Evolutionary conservation across 805 yeast genomes (phyloP), one percentile per base, ranked within the genome.

Genomic region (Blastobotrys muscicola): DNA sequence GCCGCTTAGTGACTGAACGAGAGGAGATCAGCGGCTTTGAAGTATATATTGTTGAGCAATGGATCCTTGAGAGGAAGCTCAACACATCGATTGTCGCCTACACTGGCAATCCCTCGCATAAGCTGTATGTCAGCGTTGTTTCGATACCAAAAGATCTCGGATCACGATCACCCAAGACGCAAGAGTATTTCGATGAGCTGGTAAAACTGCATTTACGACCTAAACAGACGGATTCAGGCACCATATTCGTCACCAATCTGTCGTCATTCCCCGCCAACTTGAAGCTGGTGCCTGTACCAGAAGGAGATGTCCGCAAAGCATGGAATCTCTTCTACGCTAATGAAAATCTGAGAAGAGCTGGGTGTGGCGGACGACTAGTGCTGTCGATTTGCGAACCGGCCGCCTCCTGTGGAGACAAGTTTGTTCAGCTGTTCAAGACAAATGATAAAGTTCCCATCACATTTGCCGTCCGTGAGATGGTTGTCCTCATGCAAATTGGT

Each of bases 31-130:
- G 68, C 1, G 97, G 98, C 1, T 86, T 82, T 58, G 97, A 92
- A 61, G 74, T 84, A 11, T 92, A 92, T 59, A 69, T 92, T 33
- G 95, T 90, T 8, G 97, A 92, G 60, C 97, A 90, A 61, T 92
- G 98, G 98, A 81, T 84, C 2, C 71, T 82, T 30, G 80, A 79
- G 46, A 68, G 97, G 37, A 69, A 74, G 35, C 65, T 77, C 9
- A 78, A 84, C 20, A 71, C 82, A 1, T 70, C 83, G 4, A 80
- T 90, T 12, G 77, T 92, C 1, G 76, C 90, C 0, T 92, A 75
- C 60, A 90, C 97, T 0, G 98, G 98, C 2, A 84, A 86, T 56
- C 57, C 75, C 4, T 68, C 69, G n/a, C 84, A 86, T 51, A 63
- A 64, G 26, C 72, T 86, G 0, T 61, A 68, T 13, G 94, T 80